phyloP scores from a whole-genome alignment of 371 early-diverging fungal species.

The Spraguea lophii region DNA sequence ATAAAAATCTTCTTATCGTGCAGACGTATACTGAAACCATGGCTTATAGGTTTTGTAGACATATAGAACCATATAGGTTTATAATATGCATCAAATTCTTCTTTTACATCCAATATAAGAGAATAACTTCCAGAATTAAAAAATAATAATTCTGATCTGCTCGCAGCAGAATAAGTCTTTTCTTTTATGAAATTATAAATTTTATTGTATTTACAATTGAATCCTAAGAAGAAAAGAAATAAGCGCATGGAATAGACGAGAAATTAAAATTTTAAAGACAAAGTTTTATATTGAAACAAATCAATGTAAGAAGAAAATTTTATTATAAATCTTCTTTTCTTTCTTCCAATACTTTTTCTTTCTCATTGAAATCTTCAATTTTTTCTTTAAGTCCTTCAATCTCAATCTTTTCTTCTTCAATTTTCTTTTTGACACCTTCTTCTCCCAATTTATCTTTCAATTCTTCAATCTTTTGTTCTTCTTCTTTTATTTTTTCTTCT shows the following conservation, averaged over 20 bases:
- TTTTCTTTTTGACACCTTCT: background rate
- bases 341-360: background rate
- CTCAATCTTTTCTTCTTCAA: background rate
- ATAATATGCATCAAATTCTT: too few relatives aligned
- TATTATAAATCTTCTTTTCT: background rate
- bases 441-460: background rate
- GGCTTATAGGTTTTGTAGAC: background rate
- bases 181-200: too few relatives aligned
- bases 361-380: background rate
- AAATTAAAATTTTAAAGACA: constrained; percentile 4
- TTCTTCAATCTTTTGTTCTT: constrained; percentile 2
- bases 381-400: background rate
- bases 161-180: too few relatives aligned
- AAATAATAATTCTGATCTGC: too few relatives aligned
- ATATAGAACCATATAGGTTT: background rate
- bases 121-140: too few relatives aligned
- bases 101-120: too few relatives aligned
- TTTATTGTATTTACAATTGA: too few relatives aligned
- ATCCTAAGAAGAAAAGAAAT: too few relatives aligned
- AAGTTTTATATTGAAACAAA: constrained; percentile 3
- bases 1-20: background rate
- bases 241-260: background rate
- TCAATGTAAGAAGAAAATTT: constrained; percentile 6
- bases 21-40: background rate
- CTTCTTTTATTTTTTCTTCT: background rate